Evolutionary conservation across 2,329 filamentous ascomycete species (phyloP), one percentile per base, ranked within the genome.

Genomic region (Hirsutella minnesotensis): DNA sequence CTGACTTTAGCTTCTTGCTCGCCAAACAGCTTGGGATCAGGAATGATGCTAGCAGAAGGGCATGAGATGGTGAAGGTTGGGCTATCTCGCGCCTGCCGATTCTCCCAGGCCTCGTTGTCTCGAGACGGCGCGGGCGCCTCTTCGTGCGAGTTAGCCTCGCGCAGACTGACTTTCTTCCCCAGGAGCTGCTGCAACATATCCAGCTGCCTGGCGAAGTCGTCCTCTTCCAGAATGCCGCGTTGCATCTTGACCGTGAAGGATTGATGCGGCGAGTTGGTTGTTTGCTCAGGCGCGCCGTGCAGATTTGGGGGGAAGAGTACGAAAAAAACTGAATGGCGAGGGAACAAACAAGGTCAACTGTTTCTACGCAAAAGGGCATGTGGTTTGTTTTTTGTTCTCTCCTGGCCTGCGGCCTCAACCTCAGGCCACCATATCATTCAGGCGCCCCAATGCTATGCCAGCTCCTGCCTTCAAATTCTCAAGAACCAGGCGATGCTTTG

Each of bases 131-230:
- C 18, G 27, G 19, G 1, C 9, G n/a, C 18, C 3, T 12, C 16
- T 7, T 33, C 18, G n/a, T n/a, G 30, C 16, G 22, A n/a, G 5
- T 38, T 22, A 12, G 39, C 36, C 9, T 44, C 39, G 19, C 30
- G 19, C 3, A 51, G 29, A 21, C 38, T 44, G 12, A 50, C 41
- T 3, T 24, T 39, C 21, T 44, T 44, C 35, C 46, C 48, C n/a
- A 50, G 38, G 16, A 50, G 27, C 13, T 44, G 30, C 36, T 51
- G 48, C 16, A 51, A 45, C 38, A 44, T 46, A 10, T 40, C 43
- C 19, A 51, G 40, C 16, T 37, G 42, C 22, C 29, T 38, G 13
- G 40, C 39, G 10, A 51, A 19, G 22, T 46, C 30, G 30, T 35
- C 21, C 39, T 47, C 44, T 12, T 43, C 9, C 47, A 46, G 40